Evolutionary conservation across 108 stramenopile genomes (phyloP).

Genomic region (Conticribra guillardii): DNA sequence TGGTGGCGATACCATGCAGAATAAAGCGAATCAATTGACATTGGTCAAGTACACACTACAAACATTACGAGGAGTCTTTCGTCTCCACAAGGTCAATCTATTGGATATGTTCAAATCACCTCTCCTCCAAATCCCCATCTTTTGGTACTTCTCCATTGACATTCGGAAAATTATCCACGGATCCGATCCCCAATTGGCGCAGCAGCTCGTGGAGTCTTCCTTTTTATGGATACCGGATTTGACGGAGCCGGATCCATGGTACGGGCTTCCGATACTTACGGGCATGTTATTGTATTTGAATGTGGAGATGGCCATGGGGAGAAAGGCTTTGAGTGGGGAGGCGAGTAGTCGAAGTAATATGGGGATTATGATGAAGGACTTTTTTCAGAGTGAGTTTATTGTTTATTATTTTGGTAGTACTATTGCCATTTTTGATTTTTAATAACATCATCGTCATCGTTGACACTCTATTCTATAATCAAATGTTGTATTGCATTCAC

Average conservation of each 20-base stretch:
- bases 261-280: slow-evolving; percentile 76
- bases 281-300: slow-evolving; percentile 78
- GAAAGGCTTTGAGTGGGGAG: slow-evolving; percentile 65
- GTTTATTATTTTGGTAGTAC: no score
- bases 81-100: slow-evolving; percentile 74
- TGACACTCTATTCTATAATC: no score
- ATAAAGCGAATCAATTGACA: slow-evolving; percentile 29
- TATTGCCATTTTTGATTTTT: no score
- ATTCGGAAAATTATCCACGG: slow-evolving; percentile 85
- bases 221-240: slow-evolving; percentile 82
- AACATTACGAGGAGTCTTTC: slow-evolving; percentile 64
- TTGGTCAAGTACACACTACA: slow-evolving; percentile 58
- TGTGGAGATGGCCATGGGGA: slow-evolving; percentile 83
- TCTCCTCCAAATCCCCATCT: slow-evolving; percentile 80
- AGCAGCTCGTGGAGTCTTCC: slow-evolving; percentile 67
- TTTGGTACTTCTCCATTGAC: slow-evolving; percentile 81
- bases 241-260: slow-evolving; percentile 91
- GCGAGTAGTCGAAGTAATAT: slow-evolving; percentile 66
- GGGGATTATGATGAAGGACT: slow-evolving; percentile 71
- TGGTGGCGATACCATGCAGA: neutral
- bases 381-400: no score
- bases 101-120: slow-evolving; percentile 78
- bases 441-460: no score
- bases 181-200: slow-evolving; percentile 75
- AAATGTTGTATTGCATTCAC: no score